Base-by-base conservation (phyloP, 2,329 filamentous ascomycete species). In the Sclerotinia borealis region DNA sequence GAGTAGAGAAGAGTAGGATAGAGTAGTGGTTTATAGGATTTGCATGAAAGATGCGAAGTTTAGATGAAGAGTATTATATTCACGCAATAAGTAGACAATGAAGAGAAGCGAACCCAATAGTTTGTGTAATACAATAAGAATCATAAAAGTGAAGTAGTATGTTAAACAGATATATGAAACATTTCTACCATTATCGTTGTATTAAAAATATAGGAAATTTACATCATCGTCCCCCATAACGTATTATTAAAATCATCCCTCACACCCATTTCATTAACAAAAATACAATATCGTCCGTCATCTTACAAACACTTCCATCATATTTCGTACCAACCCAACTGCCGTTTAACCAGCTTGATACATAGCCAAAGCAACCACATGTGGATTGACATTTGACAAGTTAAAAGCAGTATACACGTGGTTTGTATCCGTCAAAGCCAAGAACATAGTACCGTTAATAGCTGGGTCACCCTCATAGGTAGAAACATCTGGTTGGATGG, bases 361-460 rank as follows among this genome's bases (percentile, higher is more conserved):
- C 43, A 95, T 88, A 61, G 92, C 79, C 34, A 79, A 79, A 27
- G 91, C 90, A 63, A 85, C 84, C 41, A 95, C 87, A 70, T 92
- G 89, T 0, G 89, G 85, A 68, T 95, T 93, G 25, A 93, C 79
- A 80, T 84, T 80, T 29, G 79, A 83, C 64, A 93, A 64, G 72
- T 95, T 95, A 75, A 91, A 93, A 0, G 90, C 88, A 9, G 90
- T 93, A 3, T 93, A 80, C 65, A 79, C 85, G 0, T 87, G 68
- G 67, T 92, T 82, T 0, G 75, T 73, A 70, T 93, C 90, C 0
- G 90, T 93, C 13, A 96, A 72, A 0, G 86, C 88, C 52, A 96
- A 77, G 72, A 93, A 95, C 76, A 92, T 89, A 4, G 91, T 95
- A 0, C 84, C 88, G 68, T 95, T 95, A 58, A 90, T 80, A 1